Conservation (phyloP, 306 rosid genomes). For the Castanea sativa region DNA sequence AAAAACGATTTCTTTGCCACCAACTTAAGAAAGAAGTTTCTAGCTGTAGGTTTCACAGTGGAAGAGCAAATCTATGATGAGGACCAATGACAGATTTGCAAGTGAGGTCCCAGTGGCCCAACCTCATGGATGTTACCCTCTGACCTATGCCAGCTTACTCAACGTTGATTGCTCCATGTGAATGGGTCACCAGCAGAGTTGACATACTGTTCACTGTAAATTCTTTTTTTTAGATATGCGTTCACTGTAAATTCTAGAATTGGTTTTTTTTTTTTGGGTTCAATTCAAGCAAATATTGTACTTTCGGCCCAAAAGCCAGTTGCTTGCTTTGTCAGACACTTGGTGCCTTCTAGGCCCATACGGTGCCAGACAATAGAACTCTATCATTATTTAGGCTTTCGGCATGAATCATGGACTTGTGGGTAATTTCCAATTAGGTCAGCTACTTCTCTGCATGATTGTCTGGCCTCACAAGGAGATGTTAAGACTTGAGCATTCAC, state of each 20-base stretch:
- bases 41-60: constrained; percentile 15
- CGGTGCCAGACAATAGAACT: not conserved
- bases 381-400: not conserved
- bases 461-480: too few species aligned
- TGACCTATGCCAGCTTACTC: constrained; percentile 19
- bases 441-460: not conserved
- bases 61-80: constrained; percentile 1
- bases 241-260: not conserved
- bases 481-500: too few species aligned
- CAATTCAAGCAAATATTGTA: not conserved
- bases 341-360: not conserved
- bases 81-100: constrained; percentile 14
- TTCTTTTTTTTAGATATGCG: not conserved
- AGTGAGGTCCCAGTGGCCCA: constrained; percentile 1
- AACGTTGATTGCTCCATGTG: not conserved
- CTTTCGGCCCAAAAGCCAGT: not conserved
- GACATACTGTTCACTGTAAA: not conserved
- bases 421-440: not conserved
- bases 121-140: constrained; percentile 34
- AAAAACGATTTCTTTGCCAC: constrained; percentile 26
- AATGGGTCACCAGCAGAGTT: not conserved
- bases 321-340: not conserved
- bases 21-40: constrained; percentile 28
- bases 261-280: not conserved
- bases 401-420: not conserved